Percentiles rank a stretch among this genome's conserved stretches.
These are phyloP conservation scores for Picochlorum sp. DNA, from an alignment of 139 green algal genomes.

Conservation along the genomic window DNA sequence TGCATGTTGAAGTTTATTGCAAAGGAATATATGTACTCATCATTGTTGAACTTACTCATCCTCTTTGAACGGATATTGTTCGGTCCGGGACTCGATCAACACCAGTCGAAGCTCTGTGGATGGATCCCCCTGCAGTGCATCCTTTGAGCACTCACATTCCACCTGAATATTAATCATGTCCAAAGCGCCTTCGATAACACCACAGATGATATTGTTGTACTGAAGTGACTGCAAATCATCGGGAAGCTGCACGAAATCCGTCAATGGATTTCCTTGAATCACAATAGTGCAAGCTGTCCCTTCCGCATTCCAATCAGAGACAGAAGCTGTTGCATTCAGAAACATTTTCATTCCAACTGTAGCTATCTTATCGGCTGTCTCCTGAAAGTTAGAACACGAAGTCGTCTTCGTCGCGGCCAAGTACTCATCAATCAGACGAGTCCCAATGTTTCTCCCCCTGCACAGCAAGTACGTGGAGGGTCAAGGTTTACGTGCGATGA, in stretches of 20 bases:
- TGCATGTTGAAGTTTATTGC: slow-evolving; percentile 27
- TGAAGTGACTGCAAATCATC: slow-evolving; percentile 62
- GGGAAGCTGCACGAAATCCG: slow-evolving; percentile 95
- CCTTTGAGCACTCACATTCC: slow-evolving; percentile 63
- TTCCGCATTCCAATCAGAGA: slow-evolving; percentile 77
- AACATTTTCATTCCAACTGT: slow-evolving; percentile 82
- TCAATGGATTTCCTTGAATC: slow-evolving; percentile 85
- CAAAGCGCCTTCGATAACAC: slow-evolving; percentile 80
- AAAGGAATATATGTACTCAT: background rate
- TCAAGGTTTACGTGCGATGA: too few relatives aligned
- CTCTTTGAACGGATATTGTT: slow-evolving; percentile 90
- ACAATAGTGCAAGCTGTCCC: slow-evolving; percentile 79
- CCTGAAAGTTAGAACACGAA: slow-evolving; percentile 70
- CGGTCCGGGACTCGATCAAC: slow-evolving; percentile 41
- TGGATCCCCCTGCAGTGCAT: slow-evolving; percentile 80
- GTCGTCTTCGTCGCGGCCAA: slow-evolving; percentile 71
- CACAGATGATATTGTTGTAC: slow-evolving; percentile 88
- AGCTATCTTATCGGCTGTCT: slow-evolving; percentile 71
- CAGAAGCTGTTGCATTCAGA: slow-evolving; percentile 62
- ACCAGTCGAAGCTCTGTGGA: slow-evolving; percentile 74
- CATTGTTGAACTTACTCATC: slow-evolving; percentile 59
- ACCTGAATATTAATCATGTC: slow-evolving; percentile 87
- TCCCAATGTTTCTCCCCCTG: slow-evolving; percentile 92
- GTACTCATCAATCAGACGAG: slow-evolving; percentile 92
- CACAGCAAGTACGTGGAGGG: background rate